Base-by-base conservation (phyloP, 1,284 basidiomycete genomes). In the Rhodotorula sp. region DNA sequence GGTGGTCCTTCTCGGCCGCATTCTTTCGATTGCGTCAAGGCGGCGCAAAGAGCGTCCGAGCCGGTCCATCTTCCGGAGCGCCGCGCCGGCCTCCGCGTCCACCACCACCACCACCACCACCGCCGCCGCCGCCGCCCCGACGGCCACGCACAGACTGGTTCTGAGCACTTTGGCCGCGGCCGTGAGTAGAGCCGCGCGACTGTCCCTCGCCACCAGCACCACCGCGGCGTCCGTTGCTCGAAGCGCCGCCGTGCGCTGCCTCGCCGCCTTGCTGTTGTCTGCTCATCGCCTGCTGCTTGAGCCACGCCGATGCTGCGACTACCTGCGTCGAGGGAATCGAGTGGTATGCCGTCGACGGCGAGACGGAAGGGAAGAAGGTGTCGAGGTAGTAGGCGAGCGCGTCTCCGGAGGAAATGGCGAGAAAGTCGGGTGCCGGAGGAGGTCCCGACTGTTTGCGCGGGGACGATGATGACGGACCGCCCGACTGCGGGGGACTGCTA, bases 381-480 rank as follows among this genome's bases (percentile, higher is more conserved):
- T 26, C 24, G 59, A 72, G 60, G 62, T 66, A 72, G 60, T 58
- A 72, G 15, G 53, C 18, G 48, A 73, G 57, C 4, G 64, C 56
- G 42, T 72, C 69, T 30, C 73, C 73, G 46, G 69, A 68, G 3
- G 73, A 68, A 49, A 75, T 66, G 46, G 71, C 44, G 55, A 62
- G 55, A 62, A 46, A 75, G 55, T 75, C 71, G 58, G 62, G 46
- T n/a, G 46, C 29, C 7, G 53, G 56, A 0, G 12, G 29, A n/a
- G 26, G 62, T 14, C 42, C 46, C 12, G 24, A 44, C 12, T 29
- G 42, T 22, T 29, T 59, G 45, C 33, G 57, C 17, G 45, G 62
- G 14, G 58, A 66, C 6, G 61, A 46, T n/a, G 20, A 3, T 8
- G 26, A 12, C 24, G 14, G 14, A 7, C 33, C 33, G 37, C 37